Conservation (phyloP, 2,329 filamentous ascomycete species). For the Apiospora marii region DNA sequence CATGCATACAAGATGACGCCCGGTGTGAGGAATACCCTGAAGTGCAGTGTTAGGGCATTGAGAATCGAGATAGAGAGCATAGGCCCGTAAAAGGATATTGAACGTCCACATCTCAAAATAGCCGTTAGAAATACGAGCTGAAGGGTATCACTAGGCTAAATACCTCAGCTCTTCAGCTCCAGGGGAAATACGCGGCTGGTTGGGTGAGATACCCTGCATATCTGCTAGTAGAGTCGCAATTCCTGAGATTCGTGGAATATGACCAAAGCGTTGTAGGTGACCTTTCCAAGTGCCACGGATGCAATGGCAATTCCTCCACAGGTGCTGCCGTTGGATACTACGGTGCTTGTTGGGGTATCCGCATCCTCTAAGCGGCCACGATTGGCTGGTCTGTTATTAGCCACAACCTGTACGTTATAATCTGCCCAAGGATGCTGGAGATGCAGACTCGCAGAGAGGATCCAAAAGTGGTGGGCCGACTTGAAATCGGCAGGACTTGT, state of each 20-base stretch:
- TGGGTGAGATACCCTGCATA: background rate
- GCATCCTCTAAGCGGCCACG: background rate
- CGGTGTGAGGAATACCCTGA: background rate
- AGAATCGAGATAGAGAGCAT: background rate
- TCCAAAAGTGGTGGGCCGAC: background rate
- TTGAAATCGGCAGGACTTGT: background rate
- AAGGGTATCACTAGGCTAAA: constrained; percentile 1
- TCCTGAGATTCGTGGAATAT: background rate
- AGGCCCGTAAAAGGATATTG: background rate
- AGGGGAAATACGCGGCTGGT: background rate
- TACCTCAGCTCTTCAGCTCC: background rate
- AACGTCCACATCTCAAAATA: constrained; percentile 11
- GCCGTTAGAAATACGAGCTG: constrained; percentile 1
- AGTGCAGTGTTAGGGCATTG: background rate
- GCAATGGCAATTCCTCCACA: constrained; percentile 9
- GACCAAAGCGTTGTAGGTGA: background rate
- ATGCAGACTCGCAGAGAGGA: background rate
- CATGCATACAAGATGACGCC: background rate
- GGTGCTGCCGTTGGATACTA: background rate
- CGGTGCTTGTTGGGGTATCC: constrained; percentile 13
- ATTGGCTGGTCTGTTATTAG: background rate
- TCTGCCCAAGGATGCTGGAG: background rate
- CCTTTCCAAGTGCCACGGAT: background rate
- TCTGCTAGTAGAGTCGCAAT: background rate
- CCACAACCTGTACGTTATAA: background rate